phyloP scores from a whole-genome alignment of 495 filamentous ascomycete genomes.

The Penicillium alfredii region DNA sequence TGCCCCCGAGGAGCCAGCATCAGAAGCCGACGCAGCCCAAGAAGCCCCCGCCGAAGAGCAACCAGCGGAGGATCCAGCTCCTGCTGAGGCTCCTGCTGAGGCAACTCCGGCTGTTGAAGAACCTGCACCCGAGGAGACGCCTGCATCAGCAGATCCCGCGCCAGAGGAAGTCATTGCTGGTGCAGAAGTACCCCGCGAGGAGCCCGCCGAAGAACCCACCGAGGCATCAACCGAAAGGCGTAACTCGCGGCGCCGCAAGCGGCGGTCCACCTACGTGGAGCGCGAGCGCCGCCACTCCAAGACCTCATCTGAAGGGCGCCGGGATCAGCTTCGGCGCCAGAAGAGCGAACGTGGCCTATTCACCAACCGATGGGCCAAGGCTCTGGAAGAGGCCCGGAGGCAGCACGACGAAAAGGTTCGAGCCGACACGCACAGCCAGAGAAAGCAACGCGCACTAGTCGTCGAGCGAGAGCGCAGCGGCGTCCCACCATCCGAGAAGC shows the following conservation, averaged over 20 bases:
- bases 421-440: slow-evolving; percentile 11
- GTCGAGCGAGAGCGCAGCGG: slow-evolving; percentile 21
- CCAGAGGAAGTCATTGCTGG: slow-evolving; percentile 9
- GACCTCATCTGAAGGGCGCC: slow-evolving; percentile 34
- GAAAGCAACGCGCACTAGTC: slow-evolving; percentile 13
- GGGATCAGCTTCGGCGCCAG: slow-evolving; percentile 24
- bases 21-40: slow-evolving; percentile 4
- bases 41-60: not conserved
- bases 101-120: slow-evolving; percentile 12
- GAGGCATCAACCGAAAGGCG: slow-evolving; percentile 11
- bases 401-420: slow-evolving; percentile 35
- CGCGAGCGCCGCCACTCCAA: slow-evolving; percentile 34
- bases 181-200: slow-evolving; percentile 6
- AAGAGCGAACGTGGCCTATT: slow-evolving; percentile 34
- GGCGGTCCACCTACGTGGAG: slow-evolving; percentile 20
- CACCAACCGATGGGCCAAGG: slow-evolving; percentile 36
- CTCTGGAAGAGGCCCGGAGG: slow-evolving; percentile 35
- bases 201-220: slow-evolving; percentile 8
- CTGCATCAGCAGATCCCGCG: slow-evolving; percentile 5
- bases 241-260: slow-evolving; percentile 27
- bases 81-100: slow-evolving; percentile 2
- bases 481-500: slow-evolving; percentile 9
- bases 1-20: slow-evolving; percentile 5
- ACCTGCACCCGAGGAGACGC: slow-evolving; percentile 1
- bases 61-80: slow-evolving; percentile 1